A percentile compares a stretch with the other conserved stretches of the same genome.
Conservation (phyloP, 306 rosid species). For the Casuarina glauca region DNA sequence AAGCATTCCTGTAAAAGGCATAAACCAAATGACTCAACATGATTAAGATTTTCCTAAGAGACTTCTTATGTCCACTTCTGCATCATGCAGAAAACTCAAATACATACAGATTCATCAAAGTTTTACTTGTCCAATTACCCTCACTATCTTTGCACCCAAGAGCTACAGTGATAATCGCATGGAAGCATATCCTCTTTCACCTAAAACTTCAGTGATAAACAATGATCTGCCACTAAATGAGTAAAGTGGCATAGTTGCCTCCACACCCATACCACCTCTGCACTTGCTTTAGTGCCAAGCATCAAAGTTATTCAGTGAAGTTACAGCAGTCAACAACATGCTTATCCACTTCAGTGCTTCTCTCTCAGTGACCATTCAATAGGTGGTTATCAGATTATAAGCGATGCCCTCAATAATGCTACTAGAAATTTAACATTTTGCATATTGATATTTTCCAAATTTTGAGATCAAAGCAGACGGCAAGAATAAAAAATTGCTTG, state of each 20-base stretch:
- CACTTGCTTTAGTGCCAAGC: background rate
- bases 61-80: background rate
- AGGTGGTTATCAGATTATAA: background rate
- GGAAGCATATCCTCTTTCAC: background rate
- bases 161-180: background rate
- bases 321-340: background rate
- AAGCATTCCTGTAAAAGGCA: constrained; percentile 64
- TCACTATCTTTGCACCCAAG: background rate
- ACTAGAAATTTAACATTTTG: background rate
- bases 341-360: background rate
- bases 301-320: background rate
- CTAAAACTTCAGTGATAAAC: background rate
- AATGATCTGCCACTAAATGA: background rate
- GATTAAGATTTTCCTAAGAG: constrained; percentile 31
- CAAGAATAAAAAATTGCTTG: background rate
- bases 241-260: background rate
- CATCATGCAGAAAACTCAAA: background rate
- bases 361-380: background rate
- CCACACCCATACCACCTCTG: background rate
- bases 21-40: constrained; percentile 55
- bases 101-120: background rate
- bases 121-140: background rate
- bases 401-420: background rate
- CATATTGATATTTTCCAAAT: background rate
- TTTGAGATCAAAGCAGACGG: background rate